Evolutionary conservation across 164 flowering plant species (phyloP), one percentile per base, ranked within the genome.

Genomic region (Akebia trifoliata): DNA sequence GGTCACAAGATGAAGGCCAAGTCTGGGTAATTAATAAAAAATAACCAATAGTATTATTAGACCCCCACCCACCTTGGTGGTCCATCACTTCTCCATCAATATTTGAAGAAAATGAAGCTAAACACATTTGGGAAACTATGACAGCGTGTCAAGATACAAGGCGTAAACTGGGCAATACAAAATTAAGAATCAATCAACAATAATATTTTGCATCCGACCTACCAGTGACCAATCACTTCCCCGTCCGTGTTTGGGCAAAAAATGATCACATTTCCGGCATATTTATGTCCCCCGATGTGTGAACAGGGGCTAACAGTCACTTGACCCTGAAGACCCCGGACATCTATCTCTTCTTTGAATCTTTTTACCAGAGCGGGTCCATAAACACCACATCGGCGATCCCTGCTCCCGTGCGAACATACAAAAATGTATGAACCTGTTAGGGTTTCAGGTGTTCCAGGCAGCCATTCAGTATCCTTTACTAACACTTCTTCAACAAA

Each of bases 401-500:
- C 96, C 47, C 93, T 73, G 25, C 88, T 73, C 31, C 85, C 96
- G 80, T 92, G 98, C 67, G 76, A 83, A 68, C 98, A 92, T 15
- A 92, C 86, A 75, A 92, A 91, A 25, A 88, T 63, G 69, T 81
- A 85, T 22, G 85, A 82, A 31, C 95, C 95, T 38, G 65, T 71
- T 3, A 92, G 54, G 50, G 56, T 51, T 72, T 92, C 98, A 28
- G 96, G 91, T 48, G 77, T 78, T 50, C 90, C 93, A 49, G 92
- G 96, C 37, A 69, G 70, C 98, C 95, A 88, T 65, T 86, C 93
- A 46, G 74, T 79, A 69, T 86, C 80, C 60, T 88, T 92, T 34
- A 89, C 90, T 51, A 92, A 87, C 8, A 92, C 98, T 75, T 88
- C 96, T 62, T 92, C 98, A 25, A 89, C 96, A 74, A 92, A 92